phyloP scores from a whole-genome alignment of 2,329 filamentous ascomycete genomes.

The Colletotrichum horii region DNA sequence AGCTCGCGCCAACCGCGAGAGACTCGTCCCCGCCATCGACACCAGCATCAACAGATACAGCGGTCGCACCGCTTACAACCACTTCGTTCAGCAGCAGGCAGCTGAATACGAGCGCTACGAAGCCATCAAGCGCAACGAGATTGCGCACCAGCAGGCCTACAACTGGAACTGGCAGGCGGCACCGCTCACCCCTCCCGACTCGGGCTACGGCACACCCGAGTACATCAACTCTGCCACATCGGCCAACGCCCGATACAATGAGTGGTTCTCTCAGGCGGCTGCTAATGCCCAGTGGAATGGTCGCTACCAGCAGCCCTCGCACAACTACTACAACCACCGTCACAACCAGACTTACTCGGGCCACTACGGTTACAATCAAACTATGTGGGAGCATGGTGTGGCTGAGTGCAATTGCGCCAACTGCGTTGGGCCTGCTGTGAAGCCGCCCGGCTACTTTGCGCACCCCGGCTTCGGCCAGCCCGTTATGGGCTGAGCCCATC shows the following conservation, averaged over 20 bases:
- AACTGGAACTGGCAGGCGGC: slow-evolving; percentile 33
- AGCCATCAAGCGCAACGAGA: slow-evolving; percentile 45
- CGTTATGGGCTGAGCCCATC: slow-evolving; percentile 56
- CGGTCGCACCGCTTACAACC: slow-evolving; percentile 42
- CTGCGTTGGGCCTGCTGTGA: slow-evolving; percentile 48
- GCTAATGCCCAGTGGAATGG: slow-evolving; percentile 46
- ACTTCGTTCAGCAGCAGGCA: slow-evolving; percentile 60
- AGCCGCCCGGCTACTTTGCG: slow-evolving; percentile 54
- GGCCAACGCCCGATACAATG: slow-evolving; percentile 60
- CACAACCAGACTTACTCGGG: slow-evolving; percentile 41
- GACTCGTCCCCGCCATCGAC: slow-evolving; percentile 45
- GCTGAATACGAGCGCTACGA: slow-evolving; percentile 58
- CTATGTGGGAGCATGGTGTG: slow-evolving; percentile 55
- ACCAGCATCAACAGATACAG: slow-evolving; percentile 34
- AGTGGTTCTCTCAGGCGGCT: slow-evolving; percentile 56
- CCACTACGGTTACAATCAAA: slow-evolving; percentile 49
- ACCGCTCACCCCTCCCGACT: slow-evolving; percentile 64
- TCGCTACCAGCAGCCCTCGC: slow-evolving; percentile 49
- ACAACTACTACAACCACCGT: slow-evolving; percentile 42
- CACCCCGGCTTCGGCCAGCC: slow-evolving; percentile 57
- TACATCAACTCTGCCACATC: slow-evolving; percentile 61
- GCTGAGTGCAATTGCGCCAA: slow-evolving; percentile 55
- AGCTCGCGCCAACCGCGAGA: slow-evolving; percentile 44
- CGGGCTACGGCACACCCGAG: slow-evolving; percentile 66
- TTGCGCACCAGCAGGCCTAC: slow-evolving; percentile 41